Evolutionary conservation across 805 yeast species (phyloP), one percentile per base, ranked within the genome.

Genomic region (Vanderwaltozyma tropicalis): DNA sequence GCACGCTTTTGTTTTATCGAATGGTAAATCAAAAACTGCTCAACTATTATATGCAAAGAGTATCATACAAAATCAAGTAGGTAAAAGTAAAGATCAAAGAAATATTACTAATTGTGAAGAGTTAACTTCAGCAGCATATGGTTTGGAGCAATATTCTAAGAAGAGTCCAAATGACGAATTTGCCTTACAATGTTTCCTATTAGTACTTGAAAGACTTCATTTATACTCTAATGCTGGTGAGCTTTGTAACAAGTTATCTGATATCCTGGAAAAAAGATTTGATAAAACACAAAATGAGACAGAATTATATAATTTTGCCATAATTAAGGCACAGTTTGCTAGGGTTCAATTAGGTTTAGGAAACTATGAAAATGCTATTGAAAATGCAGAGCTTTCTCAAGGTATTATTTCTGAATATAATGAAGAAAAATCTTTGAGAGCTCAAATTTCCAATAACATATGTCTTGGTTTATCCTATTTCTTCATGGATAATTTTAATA

Each of bases 1-100:
- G 1, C 96, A 92, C 59, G 83, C 95, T 0, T 82, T 72, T 47
- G 70, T 77, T 11, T 62, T 89, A 34, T 76, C 96, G 1, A 79
- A 79, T 51, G 95, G 95, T 1, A 66, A 70, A 31, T 74, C 79
- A 31, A 75, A 80, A 18, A 58, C 76, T 28, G 78, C 92, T 0
- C 85, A 82, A 55, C 53, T 85, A 32, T 64, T 86, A 20, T 84
- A 80, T 57, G 94, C 89, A 0, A 58, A 71, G 33, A 71, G 73
- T 33, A 64, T 80, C 38, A 57, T 78, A 31, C 53, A 64, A 49
- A 67, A 69, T 43, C 57, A 73, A 34, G 63, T 69, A 24, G 66
- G 68, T 3, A 49, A 58, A 4, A 57, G 59, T 32, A 55, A 66
- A 54, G 71, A 73, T 57, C 67, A 76, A 42, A 58, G 74, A 53